Evolutionary conservation across 805 yeast species (phyloP).

Genomic region (Candida cerambycidarum): DNA sequence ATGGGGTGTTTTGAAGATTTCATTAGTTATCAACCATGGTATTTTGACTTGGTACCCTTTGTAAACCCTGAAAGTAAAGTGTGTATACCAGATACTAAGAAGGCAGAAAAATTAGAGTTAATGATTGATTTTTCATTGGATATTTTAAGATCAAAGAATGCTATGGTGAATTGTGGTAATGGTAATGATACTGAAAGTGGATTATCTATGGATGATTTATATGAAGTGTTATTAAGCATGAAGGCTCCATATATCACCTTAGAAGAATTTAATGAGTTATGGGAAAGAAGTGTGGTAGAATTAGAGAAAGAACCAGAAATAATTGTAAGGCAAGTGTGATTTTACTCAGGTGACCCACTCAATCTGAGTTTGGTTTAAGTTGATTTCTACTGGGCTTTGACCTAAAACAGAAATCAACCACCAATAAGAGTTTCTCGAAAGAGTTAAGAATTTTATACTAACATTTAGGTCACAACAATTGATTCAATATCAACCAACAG

Average conservation of each 20-base stretch:
- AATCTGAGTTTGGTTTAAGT: too few species aligned
- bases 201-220: constrained; percentile 48
- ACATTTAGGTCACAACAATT: constrained; percentile 22
- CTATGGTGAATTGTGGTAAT: constrained; percentile 58
- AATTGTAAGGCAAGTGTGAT: constrained; percentile 72
- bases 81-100: constrained; percentile 75
- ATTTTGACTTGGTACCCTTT: constrained; percentile 59
- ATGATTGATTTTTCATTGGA: constrained; percentile 67
- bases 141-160: constrained; percentile 66
- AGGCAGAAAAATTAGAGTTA: constrained; percentile 63
- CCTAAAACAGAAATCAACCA: too few species aligned
- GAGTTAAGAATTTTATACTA: constrained; percentile 21
- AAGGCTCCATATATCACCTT: constrained; percentile 49
- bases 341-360: not conserved
- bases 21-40: constrained; percentile 51
- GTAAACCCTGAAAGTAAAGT: constrained; percentile 45
- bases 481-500: constrained; percentile 20
- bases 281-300: constrained; percentile 63
- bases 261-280: constrained; percentile 72
- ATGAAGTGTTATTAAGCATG: constrained; percentile 48
- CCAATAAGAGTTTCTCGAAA: not conserved
- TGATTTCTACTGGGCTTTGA: too few species aligned
- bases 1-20: constrained; percentile 73
- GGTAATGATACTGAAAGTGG: constrained; percentile 51
- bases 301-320: constrained; percentile 67